Conservation (phyloP, 306 rosid genomes). For the Dalbergia cochinchinensis region DNA sequence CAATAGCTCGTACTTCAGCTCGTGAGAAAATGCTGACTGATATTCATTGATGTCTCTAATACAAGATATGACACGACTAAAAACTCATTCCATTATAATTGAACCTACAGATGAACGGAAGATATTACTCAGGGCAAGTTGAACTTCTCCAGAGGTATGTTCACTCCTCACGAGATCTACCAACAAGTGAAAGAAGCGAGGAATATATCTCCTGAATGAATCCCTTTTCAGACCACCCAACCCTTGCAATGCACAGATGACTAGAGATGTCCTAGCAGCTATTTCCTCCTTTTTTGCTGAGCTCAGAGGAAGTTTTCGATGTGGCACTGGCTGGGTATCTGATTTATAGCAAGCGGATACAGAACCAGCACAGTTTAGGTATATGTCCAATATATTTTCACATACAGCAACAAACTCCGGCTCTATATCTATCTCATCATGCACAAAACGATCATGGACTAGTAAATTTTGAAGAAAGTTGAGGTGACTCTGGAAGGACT, state of each 20-base stretch:
- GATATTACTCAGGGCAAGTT: conserved; percentile 74
- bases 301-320: conserved; percentile 78
- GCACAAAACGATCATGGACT: conserved; percentile 38
- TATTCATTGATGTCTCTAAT: conserved; percentile 38
- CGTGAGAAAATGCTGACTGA: conserved; percentile 44
- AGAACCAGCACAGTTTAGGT: conserved; percentile 73
- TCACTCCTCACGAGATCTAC: conserved; percentile 90
- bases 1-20: conserved; percentile 46
- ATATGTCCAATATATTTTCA: conserved; percentile 73
- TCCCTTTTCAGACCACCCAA: conserved; percentile 65
- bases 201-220: conserved; percentile 70
- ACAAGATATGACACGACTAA: conserved; percentile 32
- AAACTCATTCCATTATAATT: conserved; percentile 64
- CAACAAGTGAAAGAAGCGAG: conserved; percentile 81
- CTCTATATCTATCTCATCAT: conserved; percentile 68
- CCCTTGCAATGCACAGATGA: conserved; percentile 77
- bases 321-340: conserved; percentile 51
- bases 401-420: conserved; percentile 72
- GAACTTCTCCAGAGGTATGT: conserved; percentile 93
- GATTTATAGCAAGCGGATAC: conserved; percentile 49
- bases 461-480: conserved; percentile 71
- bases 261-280: conserved; percentile 80
- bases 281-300: conserved; percentile 89
- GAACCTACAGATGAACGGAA: conserved; percentile 90
- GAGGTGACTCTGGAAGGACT: conserved; percentile 79